These are phyloP conservation scores for Lecanicillium sp. DNA, from an alignment of 2,329 filamentous ascomycete genomes.

Conservation along the genomic window DNA sequence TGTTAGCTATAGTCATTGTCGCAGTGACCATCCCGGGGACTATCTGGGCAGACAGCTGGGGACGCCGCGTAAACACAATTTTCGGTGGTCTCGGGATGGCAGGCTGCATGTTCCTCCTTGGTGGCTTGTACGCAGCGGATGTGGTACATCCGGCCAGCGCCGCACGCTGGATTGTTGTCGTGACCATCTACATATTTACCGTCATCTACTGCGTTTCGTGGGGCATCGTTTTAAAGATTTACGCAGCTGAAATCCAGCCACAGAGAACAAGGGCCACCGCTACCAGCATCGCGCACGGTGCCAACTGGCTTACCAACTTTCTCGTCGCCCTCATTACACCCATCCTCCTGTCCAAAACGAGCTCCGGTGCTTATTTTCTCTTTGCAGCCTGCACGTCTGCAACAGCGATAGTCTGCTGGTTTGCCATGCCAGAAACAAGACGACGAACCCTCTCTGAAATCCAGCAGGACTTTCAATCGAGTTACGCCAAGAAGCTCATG, in stretches of 20 bases:
- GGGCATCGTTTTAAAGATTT: slow-evolving; percentile 49
- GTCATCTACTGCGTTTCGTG: slow-evolving; percentile 42
- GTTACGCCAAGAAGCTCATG: background rate
- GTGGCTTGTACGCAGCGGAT: slow-evolving; percentile 41
- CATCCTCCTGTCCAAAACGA: slow-evolving; percentile 31
- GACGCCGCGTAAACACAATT: slow-evolving; percentile 47
- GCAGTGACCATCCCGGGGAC: slow-evolving; percentile 47
- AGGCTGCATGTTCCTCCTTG: slow-evolving; percentile 47
- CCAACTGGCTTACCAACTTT: slow-evolving; percentile 44
- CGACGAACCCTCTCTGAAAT: slow-evolving; percentile 37
- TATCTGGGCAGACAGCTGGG: slow-evolving; percentile 50
- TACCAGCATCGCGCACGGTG: background rate
- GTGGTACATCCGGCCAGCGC: slow-evolving; percentile 32
- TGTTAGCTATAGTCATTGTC: slow-evolving; percentile 53
- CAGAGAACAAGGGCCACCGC: slow-evolving; percentile 40
- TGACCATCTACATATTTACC: slow-evolving; percentile 44
- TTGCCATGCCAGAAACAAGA: slow-evolving; percentile 39
- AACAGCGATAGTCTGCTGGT: slow-evolving; percentile 29
- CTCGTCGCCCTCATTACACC: slow-evolving; percentile 40
- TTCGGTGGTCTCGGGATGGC: slow-evolving; percentile 46
- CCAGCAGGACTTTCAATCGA: background rate
- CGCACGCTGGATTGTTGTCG: slow-evolving; percentile 45
- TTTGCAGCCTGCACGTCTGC: slow-evolving; percentile 35
- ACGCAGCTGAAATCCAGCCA: slow-evolving; percentile 51
- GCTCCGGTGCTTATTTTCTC: slow-evolving; percentile 40